A percentile compares a stretch with the other conserved stretches of the same genome.
Conservation (phyloP, 106 monocot genomes). For the Phalaenopsis aphrodite region DNA sequence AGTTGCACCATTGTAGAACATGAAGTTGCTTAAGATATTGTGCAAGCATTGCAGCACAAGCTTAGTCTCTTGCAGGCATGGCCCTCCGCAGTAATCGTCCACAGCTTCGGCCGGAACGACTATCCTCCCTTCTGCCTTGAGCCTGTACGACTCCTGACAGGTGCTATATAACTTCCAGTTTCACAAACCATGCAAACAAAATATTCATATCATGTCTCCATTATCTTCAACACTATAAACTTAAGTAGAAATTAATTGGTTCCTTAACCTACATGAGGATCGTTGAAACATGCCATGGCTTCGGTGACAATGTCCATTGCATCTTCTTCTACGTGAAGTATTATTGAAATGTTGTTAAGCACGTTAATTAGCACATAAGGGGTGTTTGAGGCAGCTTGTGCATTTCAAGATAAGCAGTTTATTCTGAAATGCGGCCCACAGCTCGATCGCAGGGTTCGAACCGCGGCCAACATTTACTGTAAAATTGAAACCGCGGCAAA, state of each 20-base stretch:
- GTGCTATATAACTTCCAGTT: slow-evolving; percentile 47
- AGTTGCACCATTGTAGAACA: slow-evolving; percentile 77
- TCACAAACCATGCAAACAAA: neutral
- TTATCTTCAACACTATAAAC: too few species aligned
- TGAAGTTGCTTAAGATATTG: slow-evolving; percentile 44
- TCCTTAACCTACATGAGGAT: too few species aligned
- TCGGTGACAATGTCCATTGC: slow-evolving; percentile 37
- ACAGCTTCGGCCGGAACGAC: slow-evolving; percentile 31
- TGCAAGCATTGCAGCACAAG: slow-evolving; percentile 71
- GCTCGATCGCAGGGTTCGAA: too few species aligned
- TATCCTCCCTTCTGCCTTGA: slow-evolving; percentile 39
- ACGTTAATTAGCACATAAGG: neutral
- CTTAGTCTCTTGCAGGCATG: slow-evolving; percentile 71
- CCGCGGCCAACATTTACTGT: too few species aligned
- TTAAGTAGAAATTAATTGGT: too few species aligned
- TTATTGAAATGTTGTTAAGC: neutral
- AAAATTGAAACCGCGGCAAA: too few species aligned
- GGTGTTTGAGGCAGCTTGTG: too few species aligned
- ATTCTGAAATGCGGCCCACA: too few species aligned
- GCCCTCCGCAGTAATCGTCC: slow-evolving; percentile 69
- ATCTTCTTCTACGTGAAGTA: slow-evolving; percentile 20
- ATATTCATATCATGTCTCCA: neutral
- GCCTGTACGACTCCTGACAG: slow-evolving; percentile 59
- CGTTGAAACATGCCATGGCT: slow-evolving; percentile 27
- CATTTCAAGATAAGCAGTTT: too few species aligned